Conservation (phyloP, 1,284 basidiomycete species). For the Farysia itapuensis region DNA sequence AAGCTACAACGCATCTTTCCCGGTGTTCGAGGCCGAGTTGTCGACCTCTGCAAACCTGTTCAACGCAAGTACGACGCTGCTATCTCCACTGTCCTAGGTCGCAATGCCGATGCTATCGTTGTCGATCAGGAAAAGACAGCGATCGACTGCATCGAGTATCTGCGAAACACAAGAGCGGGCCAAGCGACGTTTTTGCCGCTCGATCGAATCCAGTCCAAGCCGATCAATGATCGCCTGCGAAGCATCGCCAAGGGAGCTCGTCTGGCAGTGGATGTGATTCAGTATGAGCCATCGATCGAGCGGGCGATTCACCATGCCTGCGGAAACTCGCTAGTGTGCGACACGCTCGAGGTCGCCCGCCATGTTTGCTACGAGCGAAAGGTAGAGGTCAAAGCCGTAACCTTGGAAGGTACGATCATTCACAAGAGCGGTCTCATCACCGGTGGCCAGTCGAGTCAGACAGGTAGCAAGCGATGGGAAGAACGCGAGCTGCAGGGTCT, state of each 20-base stretch:
- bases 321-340: conserved; percentile 91
- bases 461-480: conserved; percentile 67
- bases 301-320: conserved; percentile 95
- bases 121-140: conserved; percentile 95
- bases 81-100: conserved; percentile 89
- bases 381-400: conserved; percentile 96
- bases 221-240: conserved; percentile 90
- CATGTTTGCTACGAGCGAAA: conserved; percentile 89
- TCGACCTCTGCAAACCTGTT: conserved; percentile 90
- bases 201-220: conserved; percentile 91
- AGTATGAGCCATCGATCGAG: conserved; percentile 64
- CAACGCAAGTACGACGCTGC: conserved; percentile 89
- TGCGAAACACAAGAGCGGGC: conserved; percentile 89
- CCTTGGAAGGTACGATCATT: conserved; percentile 92
- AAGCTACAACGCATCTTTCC: conserved; percentile 70
- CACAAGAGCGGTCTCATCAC: conserved; percentile 98
- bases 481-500: conserved; percentile 90
- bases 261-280: conserved; percentile 84
- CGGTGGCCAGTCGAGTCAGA: conserved; percentile 77
- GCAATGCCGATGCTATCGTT: conserved; percentile 92
- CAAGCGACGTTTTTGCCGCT: conserved; percentile 97
- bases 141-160: conserved; percentile 95
- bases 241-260: conserved; percentile 87
- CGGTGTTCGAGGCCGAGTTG: conserved; percentile 71
- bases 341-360: conserved; percentile 86